Percentiles rank a stretch among this genome's conserved stretches.
These are phyloP conservation scores for Russula sp. DNA, from an alignment of 768 basidiomycete species.

Conservation along the genomic window DNA sequence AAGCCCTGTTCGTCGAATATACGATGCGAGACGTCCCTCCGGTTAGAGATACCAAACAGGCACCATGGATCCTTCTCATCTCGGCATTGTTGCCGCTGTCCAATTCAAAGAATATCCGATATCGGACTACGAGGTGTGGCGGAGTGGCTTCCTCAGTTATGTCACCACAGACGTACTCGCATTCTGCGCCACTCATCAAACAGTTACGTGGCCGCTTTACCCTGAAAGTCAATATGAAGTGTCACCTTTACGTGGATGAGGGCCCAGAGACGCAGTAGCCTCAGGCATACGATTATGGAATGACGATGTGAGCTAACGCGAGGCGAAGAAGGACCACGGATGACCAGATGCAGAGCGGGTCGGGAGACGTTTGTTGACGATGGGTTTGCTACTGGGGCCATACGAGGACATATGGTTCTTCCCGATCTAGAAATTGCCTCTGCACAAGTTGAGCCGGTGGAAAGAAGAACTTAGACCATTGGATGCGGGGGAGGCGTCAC, in stretches of 20 bases:
- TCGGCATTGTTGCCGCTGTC: background rate
- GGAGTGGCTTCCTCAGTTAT: background rate
- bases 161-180: background rate
- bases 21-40: background rate
- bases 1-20: no score
- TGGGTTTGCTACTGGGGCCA: background rate
- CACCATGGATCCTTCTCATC: background rate
- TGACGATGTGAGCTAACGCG: no score
- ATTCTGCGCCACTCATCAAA: background rate
- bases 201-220: background rate
- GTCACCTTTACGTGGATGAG: constrained; percentile 33
- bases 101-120: background rate
- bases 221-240: constrained; percentile 25
- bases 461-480: background rate
- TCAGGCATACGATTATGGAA: no score
- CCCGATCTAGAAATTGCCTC: background rate
- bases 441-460: background rate
- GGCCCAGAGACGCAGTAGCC: background rate
- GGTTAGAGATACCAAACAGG: background rate
- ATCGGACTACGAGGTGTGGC: background rate
- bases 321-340: no score
- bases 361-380: background rate
- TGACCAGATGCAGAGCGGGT: no score
- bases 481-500: background rate
- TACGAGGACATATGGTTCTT: background rate